phyloP scores from a whole-genome alignment of 2,329 filamentous ascomycete genomes.

The Colletotrichum sublineola region DNA sequence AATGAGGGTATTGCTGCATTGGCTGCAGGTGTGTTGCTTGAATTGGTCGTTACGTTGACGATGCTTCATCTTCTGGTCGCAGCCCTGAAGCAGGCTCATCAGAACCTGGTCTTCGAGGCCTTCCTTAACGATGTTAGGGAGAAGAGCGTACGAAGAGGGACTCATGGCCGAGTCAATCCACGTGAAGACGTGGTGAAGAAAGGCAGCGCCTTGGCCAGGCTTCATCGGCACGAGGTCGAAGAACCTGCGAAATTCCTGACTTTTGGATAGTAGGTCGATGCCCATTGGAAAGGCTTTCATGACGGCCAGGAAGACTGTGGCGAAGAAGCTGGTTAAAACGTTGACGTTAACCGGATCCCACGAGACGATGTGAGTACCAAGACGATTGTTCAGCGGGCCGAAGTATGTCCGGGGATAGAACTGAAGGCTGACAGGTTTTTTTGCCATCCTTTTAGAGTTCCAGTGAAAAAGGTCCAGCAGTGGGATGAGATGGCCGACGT shows the following conservation, averaged over 20 bases:
- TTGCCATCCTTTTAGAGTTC: slow-evolving; percentile 42
- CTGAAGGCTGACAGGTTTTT: slow-evolving; percentile 39
- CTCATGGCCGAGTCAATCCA: slow-evolving; percentile 16
- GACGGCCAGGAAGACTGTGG: slow-evolving; percentile 27
- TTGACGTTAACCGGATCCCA: slow-evolving; percentile 15
- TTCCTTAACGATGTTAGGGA: not conserved
- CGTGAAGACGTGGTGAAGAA: slow-evolving; percentile 25
- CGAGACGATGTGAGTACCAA: slow-evolving; percentile 32
- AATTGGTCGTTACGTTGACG: not conserved
- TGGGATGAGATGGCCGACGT: slow-evolving; percentile 43
- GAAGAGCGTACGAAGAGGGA: not conserved
- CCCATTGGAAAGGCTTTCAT: slow-evolving; percentile 37
- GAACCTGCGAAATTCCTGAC: slow-evolving; percentile 24
- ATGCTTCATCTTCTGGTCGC: not conserved
- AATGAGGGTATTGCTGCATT: slow-evolving; percentile 13
- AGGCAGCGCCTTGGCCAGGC: slow-evolving; percentile 20
- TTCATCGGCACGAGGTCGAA: slow-evolving; percentile 36
- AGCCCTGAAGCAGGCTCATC: slow-evolving; percentile 19
- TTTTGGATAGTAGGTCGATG: slow-evolving; percentile 19
- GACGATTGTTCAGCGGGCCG: not conserved
- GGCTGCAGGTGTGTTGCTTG: not conserved
- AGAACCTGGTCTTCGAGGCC: slow-evolving; percentile 34
- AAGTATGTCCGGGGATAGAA: slow-evolving; percentile 32
- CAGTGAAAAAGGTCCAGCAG: slow-evolving; percentile 44
- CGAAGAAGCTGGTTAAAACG: slow-evolving; percentile 1